These are phyloP conservation scores for Naganishia liquefaciens DNA, from an alignment of 1,284 basidiomycete genomes.

Conservation along the genomic window DNA sequence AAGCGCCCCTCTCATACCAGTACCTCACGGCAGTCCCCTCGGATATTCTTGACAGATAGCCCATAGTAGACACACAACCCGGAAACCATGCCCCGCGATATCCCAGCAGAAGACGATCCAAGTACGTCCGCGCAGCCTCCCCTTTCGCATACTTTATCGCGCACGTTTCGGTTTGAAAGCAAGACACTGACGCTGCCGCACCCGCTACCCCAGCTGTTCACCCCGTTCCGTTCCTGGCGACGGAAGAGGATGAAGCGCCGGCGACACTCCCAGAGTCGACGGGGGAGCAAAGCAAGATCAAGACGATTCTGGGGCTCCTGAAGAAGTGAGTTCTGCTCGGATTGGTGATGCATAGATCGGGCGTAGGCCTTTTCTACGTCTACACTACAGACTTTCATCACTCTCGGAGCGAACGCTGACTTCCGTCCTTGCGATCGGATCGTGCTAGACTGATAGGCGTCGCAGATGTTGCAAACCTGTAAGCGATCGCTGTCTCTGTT, in stretches of 20 bases:
- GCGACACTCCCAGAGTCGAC: slow-evolving; percentile 69
- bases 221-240: slow-evolving; percentile 4
- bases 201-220: background rate
- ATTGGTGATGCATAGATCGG: too few species aligned
- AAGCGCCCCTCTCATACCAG: too few species aligned
- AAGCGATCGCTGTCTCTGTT: slow-evolving; percentile 44
- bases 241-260: slow-evolving; percentile 46
- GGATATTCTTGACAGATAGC: too few species aligned
- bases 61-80: too few species aligned
- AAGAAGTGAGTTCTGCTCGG: slow-evolving; percentile 68
- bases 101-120: slow-evolving; percentile 9
- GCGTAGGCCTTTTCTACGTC: too few species aligned
- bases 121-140: background rate
- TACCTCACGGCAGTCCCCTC: too few species aligned
- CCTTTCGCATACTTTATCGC: too few species aligned
- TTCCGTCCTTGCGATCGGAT: background rate
- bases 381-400: too few species aligned
- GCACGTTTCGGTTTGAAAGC: background rate
- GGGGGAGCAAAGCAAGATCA: slow-evolving; percentile 83
- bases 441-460: slow-evolving; percentile 59
- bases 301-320: slow-evolving; percentile 82
- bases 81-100: slow-evolving; percentile 2
- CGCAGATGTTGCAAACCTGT: slow-evolving; percentile 89
- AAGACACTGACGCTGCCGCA: background rate
- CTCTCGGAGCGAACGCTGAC: background rate